These are phyloP conservation scores for Pseudocercospora macadamiae DNA, from an alignment of 2,329 filamentous ascomycete species.

Conservation along the genomic window DNA sequence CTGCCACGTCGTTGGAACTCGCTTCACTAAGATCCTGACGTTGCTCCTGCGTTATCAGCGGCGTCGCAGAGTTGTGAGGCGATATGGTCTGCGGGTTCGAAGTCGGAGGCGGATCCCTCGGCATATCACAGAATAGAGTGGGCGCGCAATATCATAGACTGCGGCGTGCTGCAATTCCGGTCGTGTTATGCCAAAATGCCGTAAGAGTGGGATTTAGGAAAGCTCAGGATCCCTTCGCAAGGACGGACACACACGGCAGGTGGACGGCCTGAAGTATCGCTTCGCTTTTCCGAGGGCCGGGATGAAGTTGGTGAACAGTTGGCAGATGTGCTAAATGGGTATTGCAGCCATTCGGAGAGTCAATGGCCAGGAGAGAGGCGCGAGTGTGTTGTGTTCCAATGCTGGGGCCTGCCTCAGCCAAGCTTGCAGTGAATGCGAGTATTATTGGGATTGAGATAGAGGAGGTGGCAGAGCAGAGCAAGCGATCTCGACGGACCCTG, in stretches of 20 bases:
- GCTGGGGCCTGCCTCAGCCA: not conserved
- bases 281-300: not conserved
- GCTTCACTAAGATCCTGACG: constrained; percentile 16
- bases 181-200: not conserved
- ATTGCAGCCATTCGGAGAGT: not conserved
- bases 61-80: constrained; percentile 27
- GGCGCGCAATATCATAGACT: not conserved
- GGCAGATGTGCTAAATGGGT: not conserved
- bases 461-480: not conserved
- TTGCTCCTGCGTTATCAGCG: constrained; percentile 22
- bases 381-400: not conserved
- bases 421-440: not conserved
- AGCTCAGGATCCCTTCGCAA: not conserved
- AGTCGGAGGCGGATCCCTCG: not conserved
- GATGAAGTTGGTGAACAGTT: not conserved
- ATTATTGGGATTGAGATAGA: not conserved
- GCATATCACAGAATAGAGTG: not conserved
- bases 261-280: not conserved
- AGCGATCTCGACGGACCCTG: not conserved
- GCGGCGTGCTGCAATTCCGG: not conserved
- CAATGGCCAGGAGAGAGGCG: not conserved
- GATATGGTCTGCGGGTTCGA: constrained; percentile 16
- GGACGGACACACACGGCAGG: not conserved
- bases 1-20: not conserved
- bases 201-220: not conserved